Evolutionary conservation across 495 filamentous ascomycete genomes (phyloP).

Genomic region (Penicillium verhagenii): DNA sequence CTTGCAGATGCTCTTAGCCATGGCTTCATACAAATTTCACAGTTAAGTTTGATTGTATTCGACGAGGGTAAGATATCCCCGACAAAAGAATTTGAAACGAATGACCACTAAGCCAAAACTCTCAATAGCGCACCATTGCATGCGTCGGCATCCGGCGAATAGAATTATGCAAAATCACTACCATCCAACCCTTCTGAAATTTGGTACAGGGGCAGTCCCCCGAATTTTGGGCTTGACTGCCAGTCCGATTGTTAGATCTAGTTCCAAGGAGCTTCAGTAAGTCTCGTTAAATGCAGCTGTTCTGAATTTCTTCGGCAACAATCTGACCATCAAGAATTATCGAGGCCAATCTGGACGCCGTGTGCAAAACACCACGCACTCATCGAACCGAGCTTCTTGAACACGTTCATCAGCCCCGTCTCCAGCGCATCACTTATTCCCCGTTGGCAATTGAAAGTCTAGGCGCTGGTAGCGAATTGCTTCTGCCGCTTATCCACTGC

Average conservation of each 20-base stretch:
- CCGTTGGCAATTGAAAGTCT: neutral
- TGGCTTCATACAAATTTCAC: slow-evolving; percentile 70
- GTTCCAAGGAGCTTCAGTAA: slow-evolving; percentile 30
- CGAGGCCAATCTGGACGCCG: slow-evolving; percentile 73
- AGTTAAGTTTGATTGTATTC: slow-evolving; percentile 72
- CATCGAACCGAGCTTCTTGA: slow-evolving; percentile 69
- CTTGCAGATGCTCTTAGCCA: slow-evolving; percentile 78
- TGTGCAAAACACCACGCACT: slow-evolving; percentile 67
- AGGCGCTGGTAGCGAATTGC: slow-evolving; percentile 11
- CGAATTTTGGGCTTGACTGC: slow-evolving; percentile 82
- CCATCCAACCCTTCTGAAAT: slow-evolving; percentile 41
- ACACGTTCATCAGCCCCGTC: slow-evolving; percentile 63
- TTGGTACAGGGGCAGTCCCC: slow-evolving; percentile 51
- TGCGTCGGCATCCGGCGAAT: slow-evolving; percentile 59
- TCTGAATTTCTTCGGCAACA: neutral
- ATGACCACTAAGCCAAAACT: neutral
- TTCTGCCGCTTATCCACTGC: slow-evolving; percentile 20
- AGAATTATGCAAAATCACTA: slow-evolving; percentile 81
- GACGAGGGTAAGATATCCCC: slow-evolving; percentile 70
- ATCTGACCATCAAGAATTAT: slow-evolving; percentile 46
- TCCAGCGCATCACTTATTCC: slow-evolving; percentile 54
- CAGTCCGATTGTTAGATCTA: slow-evolving; percentile 65
- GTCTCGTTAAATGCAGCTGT: too few species aligned
- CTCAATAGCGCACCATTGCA: slow-evolving; percentile 33
- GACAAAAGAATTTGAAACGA: neutral